These are phyloP conservation scores for Penicillium sp. DNA, from an alignment of 2,329 filamentous ascomycete genomes.

Conservation along the genomic window DNA sequence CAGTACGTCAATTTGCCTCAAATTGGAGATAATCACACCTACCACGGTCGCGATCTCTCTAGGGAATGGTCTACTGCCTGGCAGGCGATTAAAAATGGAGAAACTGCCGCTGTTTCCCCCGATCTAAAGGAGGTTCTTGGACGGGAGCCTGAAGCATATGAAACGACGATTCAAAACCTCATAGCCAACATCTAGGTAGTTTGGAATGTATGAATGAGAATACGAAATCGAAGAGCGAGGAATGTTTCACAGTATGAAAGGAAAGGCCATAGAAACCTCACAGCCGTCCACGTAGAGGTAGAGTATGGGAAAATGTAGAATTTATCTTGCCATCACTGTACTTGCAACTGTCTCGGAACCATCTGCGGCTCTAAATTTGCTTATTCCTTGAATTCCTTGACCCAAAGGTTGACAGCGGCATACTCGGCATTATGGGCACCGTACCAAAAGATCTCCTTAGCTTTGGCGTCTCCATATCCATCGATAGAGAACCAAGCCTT, in stretches of 20 bases:
- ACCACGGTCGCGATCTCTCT: conserved; percentile 41
- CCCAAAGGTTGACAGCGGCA: conserved; percentile 22
- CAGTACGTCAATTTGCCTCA: conserved; percentile 48
- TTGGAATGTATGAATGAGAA: background rate
- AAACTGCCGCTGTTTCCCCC: conserved; percentile 48
- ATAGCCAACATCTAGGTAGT: background rate
- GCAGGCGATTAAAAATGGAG: conserved; percentile 50
- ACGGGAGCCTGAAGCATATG: conserved; percentile 49
- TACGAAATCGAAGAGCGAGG: too few species aligned
- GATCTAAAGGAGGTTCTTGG: conserved; percentile 48
- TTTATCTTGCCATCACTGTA: background rate
- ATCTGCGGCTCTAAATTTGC: background rate
- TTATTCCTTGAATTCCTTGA: conserved; percentile 31
- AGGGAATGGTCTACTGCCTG: conserved; percentile 55
- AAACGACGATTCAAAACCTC: conserved; percentile 33
- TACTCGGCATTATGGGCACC: conserved; percentile 29
- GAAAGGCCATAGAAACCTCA: too few species aligned
- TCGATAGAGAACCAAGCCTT: conserved; percentile 32
- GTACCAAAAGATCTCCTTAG: conserved; percentile 34
- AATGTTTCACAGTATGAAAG: too few species aligned
- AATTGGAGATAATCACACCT: conserved; percentile 42
- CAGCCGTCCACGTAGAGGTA: too few species aligned
- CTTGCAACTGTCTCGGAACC: background rate
- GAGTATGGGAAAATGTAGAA: too few species aligned
- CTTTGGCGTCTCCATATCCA: conserved; percentile 23